Base-by-base conservation (phyloP, 2,329 filamentous ascomycete genomes). In the Trichoderma arundinaceum region DNA sequence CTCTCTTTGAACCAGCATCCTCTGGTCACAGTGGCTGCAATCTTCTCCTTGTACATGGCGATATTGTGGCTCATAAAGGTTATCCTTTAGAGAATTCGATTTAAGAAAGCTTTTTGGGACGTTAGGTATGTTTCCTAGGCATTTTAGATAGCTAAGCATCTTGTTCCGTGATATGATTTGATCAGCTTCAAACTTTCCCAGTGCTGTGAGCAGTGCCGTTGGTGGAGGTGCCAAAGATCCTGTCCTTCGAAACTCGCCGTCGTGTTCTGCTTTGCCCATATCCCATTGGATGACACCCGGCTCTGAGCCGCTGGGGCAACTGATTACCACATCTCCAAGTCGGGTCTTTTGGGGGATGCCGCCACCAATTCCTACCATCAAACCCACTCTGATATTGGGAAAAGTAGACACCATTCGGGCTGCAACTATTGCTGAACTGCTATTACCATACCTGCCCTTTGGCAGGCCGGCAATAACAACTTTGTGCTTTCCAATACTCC, bases 361-460 rank as follows among this genome's bases (percentile, higher is more conserved):
- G 4, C 71, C 68, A 8, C 69, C 70, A 22, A 72, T 67, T 32
- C 71, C 70, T 15, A 72, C 71, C 67, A 72, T 69, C 2, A 73
- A 28, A 2, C 64, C 53, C 5, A 69, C 39, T 1, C 64, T 41
- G 5, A 72, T 68, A 12, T 74, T 74, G 0, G 73, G 70, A 63
- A 80, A 80, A n/a, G 64, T 74, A 19, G 65, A 62, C 12, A 72
- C 43, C 72, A 80, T 76, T 43, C 75, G 68, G 46, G 61, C 67
- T 12, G 73, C 75, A 1, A 79, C 73, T 0, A 52, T 64, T 13
- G 75, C 69, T 10, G 77, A 76, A 7, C 74, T 72, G 9, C 53
- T 67, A 28, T 57, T 74, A 2, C 77, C 77, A 35, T 72, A 72
- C 39, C 71, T 68, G 0, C 76, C 75, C n/a, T 71, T 67, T 4